These are phyloP conservation scores for Saturnispora diversa DNA, from an alignment of 805 yeast genomes.

Conservation along the genomic window DNA sequence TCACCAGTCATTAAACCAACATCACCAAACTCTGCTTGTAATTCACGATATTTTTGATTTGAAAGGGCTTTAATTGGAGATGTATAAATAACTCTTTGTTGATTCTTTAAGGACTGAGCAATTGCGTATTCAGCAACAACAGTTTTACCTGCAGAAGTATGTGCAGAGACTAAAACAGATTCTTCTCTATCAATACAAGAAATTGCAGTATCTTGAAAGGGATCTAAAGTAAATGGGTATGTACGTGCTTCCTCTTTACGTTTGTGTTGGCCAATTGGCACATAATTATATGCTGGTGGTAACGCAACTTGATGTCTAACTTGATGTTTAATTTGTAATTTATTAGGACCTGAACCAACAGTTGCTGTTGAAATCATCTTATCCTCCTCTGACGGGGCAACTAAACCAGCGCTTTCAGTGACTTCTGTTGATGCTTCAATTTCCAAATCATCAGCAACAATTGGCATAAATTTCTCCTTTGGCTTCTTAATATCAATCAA, in stretches of 20 bases:
- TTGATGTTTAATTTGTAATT: constrained; percentile 75
- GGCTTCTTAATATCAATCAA: constrained; percentile 33
- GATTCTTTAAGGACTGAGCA: constrained; percentile 85
- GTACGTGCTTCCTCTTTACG: constrained; percentile 72
- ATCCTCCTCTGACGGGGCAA: constrained; percentile 31
- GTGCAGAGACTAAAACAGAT: constrained; percentile 94
- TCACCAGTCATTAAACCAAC: constrained; percentile 96
- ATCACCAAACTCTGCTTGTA: constrained; percentile 36
- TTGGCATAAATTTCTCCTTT: constrained; percentile 39
- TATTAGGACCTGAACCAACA: constrained; percentile 12
- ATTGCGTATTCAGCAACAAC: constrained; percentile 97
- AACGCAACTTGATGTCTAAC: constrained; percentile 97
- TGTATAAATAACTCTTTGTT: constrained; percentile 90
- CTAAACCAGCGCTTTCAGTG: constrained; percentile 66
- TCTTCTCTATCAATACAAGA: constrained; percentile 93
- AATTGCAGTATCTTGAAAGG: constrained; percentile 94
- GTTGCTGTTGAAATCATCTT: constrained; percentile 2
- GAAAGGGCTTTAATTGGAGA: constrained; percentile 91
- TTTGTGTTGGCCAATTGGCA: constrained; percentile 82
- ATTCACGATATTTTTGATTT: constrained; percentile 82
- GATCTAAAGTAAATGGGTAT: constrained; percentile 90
- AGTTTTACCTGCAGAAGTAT: constrained; percentile 95
- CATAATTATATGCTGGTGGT: constrained; percentile 84
- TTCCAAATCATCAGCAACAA: constrained; percentile 80
- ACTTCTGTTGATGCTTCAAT: constrained; percentile 87